Percentiles rank a stretch among this genome's conserved stretches.
These are phyloP conservation scores for Paraphaeosphaeria minitans DNA, from an alignment of 2,329 filamentous ascomycete species.

Conservation along the genomic window DNA sequence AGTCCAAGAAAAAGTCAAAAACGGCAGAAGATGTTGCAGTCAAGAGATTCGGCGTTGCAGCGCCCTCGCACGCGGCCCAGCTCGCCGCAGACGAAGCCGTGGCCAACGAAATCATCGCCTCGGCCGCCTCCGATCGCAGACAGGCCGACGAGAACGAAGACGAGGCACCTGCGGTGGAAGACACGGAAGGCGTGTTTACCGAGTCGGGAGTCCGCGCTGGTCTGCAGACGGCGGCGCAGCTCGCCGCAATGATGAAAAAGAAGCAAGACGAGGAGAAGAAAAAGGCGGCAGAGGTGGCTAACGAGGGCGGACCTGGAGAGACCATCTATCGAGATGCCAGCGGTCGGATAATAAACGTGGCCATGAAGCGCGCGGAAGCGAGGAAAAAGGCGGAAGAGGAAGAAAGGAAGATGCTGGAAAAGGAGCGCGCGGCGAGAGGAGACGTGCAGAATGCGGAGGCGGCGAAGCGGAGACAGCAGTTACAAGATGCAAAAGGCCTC, in stretches of 20 bases:
- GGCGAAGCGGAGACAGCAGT: conserved; percentile 65
- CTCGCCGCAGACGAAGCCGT: conserved; percentile 73
- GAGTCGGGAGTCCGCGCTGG: conserved; percentile 86
- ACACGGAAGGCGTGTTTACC: conserved; percentile 62
- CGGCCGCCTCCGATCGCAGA: conserved; percentile 68
- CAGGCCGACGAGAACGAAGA: conserved; percentile 54
- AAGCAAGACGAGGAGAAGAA: conserved; percentile 68
- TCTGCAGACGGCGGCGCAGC: conserved; percentile 80
- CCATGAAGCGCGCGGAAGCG: conserved; percentile 86
- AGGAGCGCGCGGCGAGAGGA: conserved; percentile 75
- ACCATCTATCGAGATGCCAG: conserved; percentile 96
- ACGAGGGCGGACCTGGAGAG: conserved; percentile 58
- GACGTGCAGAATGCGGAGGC: conserved; percentile 80
- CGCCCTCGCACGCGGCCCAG: conserved; percentile 59
- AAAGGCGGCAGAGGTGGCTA: conserved; percentile 49
- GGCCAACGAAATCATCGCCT: conserved; percentile 79
- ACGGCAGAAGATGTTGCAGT: conserved; percentile 52
- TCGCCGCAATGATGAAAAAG: conserved; percentile 62
- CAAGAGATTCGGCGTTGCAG: conserved; percentile 69
- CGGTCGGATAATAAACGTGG: conserved; percentile 90
- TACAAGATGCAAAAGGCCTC: conserved; percentile 84
- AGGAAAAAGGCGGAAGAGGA: conserved; percentile 78
- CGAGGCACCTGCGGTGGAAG: conserved; percentile 46
- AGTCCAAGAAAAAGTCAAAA: conserved; percentile 67
- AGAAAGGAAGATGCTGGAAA: conserved; percentile 66